These are phyloP conservation scores for Hyaloscypha variabilis DNA, from an alignment of 495 filamentous ascomycete genomes.

Conservation along the genomic window DNA sequence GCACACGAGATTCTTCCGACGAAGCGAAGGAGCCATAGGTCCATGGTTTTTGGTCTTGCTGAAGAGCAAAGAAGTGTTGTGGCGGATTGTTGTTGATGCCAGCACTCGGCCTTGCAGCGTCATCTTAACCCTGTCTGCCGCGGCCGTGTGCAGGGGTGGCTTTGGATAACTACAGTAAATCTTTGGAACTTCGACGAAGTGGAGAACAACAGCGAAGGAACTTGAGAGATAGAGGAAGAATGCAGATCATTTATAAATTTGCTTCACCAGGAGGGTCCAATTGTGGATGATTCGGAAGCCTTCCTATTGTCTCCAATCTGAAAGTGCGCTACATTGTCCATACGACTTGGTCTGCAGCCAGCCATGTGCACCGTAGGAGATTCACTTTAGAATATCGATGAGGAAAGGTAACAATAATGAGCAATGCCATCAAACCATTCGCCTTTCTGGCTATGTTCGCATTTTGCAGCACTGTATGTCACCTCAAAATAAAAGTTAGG, in stretches of 20 bases:
- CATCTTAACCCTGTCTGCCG: background rate
- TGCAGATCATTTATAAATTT: background rate
- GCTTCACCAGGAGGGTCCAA: no score
- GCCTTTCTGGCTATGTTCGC: no score
- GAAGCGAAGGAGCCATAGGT: slow-evolving; percentile 51
- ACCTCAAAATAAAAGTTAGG: no score
- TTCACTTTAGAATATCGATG: no score
- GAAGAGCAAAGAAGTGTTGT: slow-evolving; percentile 9
- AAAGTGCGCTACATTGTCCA: no score
- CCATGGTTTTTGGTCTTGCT: slow-evolving; percentile 25
- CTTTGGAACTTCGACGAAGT: background rate
- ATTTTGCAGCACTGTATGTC: no score
- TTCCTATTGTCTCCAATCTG: no score
- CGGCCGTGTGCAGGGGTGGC: background rate
- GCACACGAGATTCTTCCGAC: slow-evolving; percentile 59
- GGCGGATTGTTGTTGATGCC: background rate
- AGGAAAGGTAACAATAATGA: no score
- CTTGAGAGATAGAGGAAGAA: background rate
- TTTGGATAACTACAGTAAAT: background rate
- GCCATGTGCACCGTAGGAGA: no score
- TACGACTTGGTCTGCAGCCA: no score
- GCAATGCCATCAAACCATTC: no score
- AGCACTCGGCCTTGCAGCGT: background rate
- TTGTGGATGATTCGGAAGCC: no score
- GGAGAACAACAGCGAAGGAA: background rate